Evolutionary conservation across 306 rosid species (phyloP).

Genomic region (Dalbergia cultrata): DNA sequence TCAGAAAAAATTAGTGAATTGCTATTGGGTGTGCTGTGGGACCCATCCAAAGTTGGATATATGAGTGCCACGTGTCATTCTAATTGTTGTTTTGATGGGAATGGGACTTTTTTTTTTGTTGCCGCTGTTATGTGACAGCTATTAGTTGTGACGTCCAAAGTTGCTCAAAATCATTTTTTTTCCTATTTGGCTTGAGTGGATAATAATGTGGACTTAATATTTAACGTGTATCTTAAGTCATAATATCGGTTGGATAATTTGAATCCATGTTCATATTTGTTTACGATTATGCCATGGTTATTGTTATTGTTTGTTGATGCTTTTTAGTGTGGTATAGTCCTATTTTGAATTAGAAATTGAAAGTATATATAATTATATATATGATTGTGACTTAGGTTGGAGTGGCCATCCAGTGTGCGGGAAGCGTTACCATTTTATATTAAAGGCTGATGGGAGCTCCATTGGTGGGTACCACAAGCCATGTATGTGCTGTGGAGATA

Average conservation of each 20-base stretch:
- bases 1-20: too few relatives aligned
- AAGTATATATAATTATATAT: neutral
- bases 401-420: conserved; percentile 95
- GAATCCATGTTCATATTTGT: too few relatives aligned
- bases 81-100: neutral
- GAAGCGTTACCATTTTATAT: conserved; percentile 92
- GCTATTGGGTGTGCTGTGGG: neutral
- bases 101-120: too few relatives aligned
- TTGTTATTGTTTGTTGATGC: neutral
- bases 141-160: too few relatives aligned
- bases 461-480: conserved; percentile 98
- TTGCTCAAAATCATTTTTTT: neutral
- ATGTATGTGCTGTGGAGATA: conserved; percentile 97
- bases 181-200: neutral
- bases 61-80: neutral
- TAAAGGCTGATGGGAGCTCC: conserved; percentile 90
- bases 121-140: too few relatives aligned
- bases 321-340: neutral
- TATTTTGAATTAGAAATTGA: neutral
- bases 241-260: too few relatives aligned
- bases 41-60: neutral
- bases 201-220: too few relatives aligned
- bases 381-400: conserved; percentile 70
- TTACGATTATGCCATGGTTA: too few relatives aligned
- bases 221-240: neutral